Percentiles rank a stretch among this genome's conserved stretches.
Evolutionary conservation across 2,329 filamentous ascomycete species (phyloP).

Genomic region (Didymella exigua): DNA sequence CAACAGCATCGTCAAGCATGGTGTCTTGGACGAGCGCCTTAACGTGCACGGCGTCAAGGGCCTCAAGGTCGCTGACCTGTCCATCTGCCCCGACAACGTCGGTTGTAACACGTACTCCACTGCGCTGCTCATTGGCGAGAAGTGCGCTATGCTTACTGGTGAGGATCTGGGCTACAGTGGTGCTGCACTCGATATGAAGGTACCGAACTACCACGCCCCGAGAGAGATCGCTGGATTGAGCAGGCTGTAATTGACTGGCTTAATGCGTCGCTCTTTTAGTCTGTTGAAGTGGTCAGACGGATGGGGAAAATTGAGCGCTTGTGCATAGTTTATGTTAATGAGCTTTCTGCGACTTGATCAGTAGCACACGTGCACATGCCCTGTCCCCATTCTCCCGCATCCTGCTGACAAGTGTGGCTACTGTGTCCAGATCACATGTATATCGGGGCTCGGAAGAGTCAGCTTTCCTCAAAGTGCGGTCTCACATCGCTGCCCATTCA

Average conservation of each 20-base stretch:
- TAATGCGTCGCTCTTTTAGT: not conserved
- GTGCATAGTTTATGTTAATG: conserved; percentile 3
- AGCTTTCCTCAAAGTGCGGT: not conserved
- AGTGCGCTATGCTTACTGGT: conserved; percentile 70
- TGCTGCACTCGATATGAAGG: conserved; percentile 76
- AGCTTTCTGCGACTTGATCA: not conserved
- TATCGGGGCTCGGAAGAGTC: too few species aligned
- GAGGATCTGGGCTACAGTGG: conserved; percentile 79
- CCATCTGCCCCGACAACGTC: conserved; percentile 79
- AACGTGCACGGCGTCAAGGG: conserved; percentile 79
- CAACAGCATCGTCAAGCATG: conserved; percentile 80
- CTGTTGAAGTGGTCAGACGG: not conserved
- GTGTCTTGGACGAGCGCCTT: conserved; percentile 76
- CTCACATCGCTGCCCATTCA: not conserved
- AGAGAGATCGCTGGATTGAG: conserved; percentile 51
- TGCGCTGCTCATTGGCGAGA: conserved; percentile 76
- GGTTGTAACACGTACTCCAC: conserved; percentile 67
- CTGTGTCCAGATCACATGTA: not conserved
- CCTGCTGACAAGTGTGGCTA: not conserved
- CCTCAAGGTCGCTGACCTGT: conserved; percentile 77
- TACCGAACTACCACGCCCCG: conserved; percentile 57
- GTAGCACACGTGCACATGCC: not conserved
- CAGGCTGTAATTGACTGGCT: conserved; percentile 44
- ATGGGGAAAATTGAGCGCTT: not conserved
- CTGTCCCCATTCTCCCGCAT: not conserved